Evolutionary conservation across 345 rosid genomes (phyloP), one percentile per base, ranked within the genome.

Genomic region (Syzygium grande): DNA sequence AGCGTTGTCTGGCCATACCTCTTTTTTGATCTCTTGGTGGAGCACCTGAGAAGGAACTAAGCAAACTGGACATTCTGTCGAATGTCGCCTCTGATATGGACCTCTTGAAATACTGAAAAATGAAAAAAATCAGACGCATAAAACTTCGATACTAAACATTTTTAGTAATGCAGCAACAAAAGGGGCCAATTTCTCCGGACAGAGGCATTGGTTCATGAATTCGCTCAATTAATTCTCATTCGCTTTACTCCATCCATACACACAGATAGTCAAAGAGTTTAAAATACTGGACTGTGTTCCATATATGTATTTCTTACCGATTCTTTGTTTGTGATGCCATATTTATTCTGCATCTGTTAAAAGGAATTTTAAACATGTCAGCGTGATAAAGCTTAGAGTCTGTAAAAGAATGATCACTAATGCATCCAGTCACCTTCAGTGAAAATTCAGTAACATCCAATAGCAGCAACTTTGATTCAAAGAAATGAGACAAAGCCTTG

Each of bases 301-400:
- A 41, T 29, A 25, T 79, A 5, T 2, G 29, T 73, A 56, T 38
- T 86, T 88, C 97, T 93, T 93, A 98, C 99, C 90, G 92, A 51
- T 89, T 94, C 97, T 78, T 88, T 97, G 90, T 88, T 95, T 87
- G 90, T 84, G 86, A 94, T 93, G 43, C 99, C 99, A 61, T 93
- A 96, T 92, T 97, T 98, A 93, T 94, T 94, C 88, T 96, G 99
- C 89, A 96, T 94, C 99, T 98, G 96, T 86, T 63, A 77, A 52
- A 86, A 88, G 77, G 86, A 73, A 73, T 73, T 84, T 86, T 12
- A 61, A 89, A 68, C 51, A 86, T 19, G 85, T 91, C 68, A 90
- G 91, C 85, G 88, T 17, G 53, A 49, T 29, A 52, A 79, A n/a
- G 83, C 80, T 52, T 58, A 22, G 51, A 58, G 65, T 30, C 52